Evolutionary conservation across 2,329 filamentous ascomycete species (phyloP), one percentile per base, ranked within the genome.

Genomic region (Cladophialophora carrionii): DNA sequence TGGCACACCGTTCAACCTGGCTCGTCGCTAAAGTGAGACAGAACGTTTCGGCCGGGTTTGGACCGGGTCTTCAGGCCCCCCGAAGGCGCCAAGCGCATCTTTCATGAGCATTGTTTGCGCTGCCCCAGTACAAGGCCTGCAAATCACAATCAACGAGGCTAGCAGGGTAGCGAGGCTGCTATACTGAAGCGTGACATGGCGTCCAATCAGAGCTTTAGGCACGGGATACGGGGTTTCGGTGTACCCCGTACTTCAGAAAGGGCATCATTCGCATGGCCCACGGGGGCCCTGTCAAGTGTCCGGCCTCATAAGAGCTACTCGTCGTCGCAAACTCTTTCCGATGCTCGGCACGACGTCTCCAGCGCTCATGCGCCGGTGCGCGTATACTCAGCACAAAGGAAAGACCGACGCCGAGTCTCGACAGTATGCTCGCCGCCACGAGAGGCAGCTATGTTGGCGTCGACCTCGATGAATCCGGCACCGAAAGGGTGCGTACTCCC

Each of bases 391-490:
- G 17, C 51, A 14, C 52, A 9, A 31, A 52, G n/a, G 12, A 32
- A 20, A 34, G 10, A 34, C 29, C 52, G 1, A 29, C 4, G 8
- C 26, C 52, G 29, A 9, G 17, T 6, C 52, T 20, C 17, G 24
- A 29, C 9, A 54, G 17, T 10, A 62, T 62, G 60, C 26, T 26
- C 9, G n/a, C 8, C 24, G 6, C 52, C 8, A 34, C 12, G 22
- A 58, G n/a, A 17, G 48, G 26, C 46, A 29, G 24, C n/a, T 63
- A 63, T 26, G 46, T 51, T 26, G 61, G 61, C 17, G 54, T 57
- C 17, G 41, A 63, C 12, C 49, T 57, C 41, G 61, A 63, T 31
- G 61, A 63, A 22, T 6, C 43, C 26, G 54, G 41, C 6, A 4
- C 53, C 9, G 53, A 26, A 34, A 57, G 43, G 43, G 54, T 29